phyloP scores from a whole-genome alignment of 192 early-diverging fungal species.

The Coemansia sp. region DNA sequence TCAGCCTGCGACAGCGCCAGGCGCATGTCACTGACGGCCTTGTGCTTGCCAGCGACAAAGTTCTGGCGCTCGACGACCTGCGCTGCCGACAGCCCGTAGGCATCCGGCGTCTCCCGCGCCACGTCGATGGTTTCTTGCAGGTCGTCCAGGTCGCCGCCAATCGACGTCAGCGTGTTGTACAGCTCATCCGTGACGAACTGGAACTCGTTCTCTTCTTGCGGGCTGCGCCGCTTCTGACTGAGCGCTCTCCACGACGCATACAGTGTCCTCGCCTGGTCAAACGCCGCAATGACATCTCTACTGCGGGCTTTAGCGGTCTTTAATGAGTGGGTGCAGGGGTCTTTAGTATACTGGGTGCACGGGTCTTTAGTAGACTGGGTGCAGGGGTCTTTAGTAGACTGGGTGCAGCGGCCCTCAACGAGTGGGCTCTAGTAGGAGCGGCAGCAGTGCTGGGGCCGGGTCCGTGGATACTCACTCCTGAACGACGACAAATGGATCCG shows the following conservation, averaged over 20 bases:
- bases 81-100: constrained; percentile 30
- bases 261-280: constrained; percentile 42
- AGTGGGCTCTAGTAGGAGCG: too few relatives aligned
- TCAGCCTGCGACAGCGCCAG: constrained; percentile 11
- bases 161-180: constrained; percentile 36
- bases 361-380: too few relatives aligned
- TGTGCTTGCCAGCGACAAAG: constrained; percentile 28
- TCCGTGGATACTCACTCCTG: constrained; percentile 27
- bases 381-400: too few relatives aligned
- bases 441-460: too few relatives aligned
- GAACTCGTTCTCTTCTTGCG: constrained; percentile 49
- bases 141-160: constrained; percentile 30
- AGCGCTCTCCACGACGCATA: constrained; percentile 41
- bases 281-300: constrained; percentile 39
- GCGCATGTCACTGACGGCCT: constrained; percentile 33
- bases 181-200: constrained; percentile 48
- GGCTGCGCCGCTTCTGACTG: constrained; percentile 25
- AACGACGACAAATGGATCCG: constrained; percentile 43
- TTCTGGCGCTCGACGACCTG: constrained; percentile 29
- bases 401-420: too few relatives aligned
- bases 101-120: constrained; percentile 23
- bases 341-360: too few relatives aligned
- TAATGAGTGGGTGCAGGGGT: too few relatives aligned
- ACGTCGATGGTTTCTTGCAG: constrained; percentile 42
- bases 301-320: too few relatives aligned